Conservation (phyloP, 345 rosid species). For the Luvunga scandens region DNA sequence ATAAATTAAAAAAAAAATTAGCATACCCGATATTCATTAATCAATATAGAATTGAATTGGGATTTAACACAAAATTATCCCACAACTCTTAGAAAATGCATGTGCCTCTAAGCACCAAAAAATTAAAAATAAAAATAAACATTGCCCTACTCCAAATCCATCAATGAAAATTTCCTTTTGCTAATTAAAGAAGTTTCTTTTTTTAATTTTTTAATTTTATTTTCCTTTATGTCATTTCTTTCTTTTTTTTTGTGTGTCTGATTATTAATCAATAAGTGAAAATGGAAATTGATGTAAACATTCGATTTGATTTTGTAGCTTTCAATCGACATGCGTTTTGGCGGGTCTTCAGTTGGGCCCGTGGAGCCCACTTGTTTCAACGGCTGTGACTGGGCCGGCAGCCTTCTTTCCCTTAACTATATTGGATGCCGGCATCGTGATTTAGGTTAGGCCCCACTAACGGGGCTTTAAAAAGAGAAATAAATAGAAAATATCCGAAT, state of each 20-base stretch:
- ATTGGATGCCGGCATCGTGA: slow-evolving; percentile 26
- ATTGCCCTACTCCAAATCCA: neutral
- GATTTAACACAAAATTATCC: neutral
- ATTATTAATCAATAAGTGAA: no score
- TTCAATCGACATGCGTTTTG: neutral
- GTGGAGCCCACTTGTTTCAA: slow-evolving; percentile 26
- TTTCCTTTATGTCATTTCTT: no score
- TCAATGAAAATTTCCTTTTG: neutral
- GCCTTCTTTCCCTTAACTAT: slow-evolving; percentile 8
- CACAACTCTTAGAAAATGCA: neutral
- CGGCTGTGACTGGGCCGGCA: slow-evolving; percentile 36
- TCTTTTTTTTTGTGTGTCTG: no score
- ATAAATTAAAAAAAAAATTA: no score
- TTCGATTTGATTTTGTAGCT: neutral
- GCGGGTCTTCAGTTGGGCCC: slow-evolving; percentile 20
- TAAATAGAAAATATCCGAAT: slow-evolving; percentile 9
- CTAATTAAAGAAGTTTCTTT: neutral
- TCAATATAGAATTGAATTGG: no score
- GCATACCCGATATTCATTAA: no score
- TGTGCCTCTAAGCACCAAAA: neutral
- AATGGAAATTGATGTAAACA: neutral
- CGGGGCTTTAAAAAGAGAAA: neutral
- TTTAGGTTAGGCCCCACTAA: slow-evolving; percentile 21
- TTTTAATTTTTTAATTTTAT: no score
- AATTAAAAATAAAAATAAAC: neutral